A percentile compares a stretch with the other conserved stretches of the same genome.
Evolutionary conservation across 2,329 filamentous ascomycete species (phyloP).

Genomic region (Aspergillus carbonarius): DNA sequence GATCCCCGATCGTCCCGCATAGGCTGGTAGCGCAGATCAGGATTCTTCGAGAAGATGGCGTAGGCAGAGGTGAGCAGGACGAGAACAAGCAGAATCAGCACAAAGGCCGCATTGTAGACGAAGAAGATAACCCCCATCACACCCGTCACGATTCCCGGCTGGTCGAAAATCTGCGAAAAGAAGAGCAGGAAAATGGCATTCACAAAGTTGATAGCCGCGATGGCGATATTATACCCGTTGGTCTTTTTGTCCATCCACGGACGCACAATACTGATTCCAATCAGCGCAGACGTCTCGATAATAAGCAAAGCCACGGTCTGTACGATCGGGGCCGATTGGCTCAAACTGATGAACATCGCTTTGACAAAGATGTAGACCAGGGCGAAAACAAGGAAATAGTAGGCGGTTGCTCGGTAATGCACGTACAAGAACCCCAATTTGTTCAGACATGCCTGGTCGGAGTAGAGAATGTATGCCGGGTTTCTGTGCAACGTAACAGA

Average conservation of each 20-base stretch:
- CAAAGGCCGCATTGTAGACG: conserved; percentile 79
- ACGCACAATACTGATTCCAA: conserved; percentile 74
- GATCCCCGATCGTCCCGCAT: conserved; percentile 94
- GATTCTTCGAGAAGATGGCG: conserved; percentile 85
- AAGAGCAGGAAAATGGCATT: conserved; percentile 85
- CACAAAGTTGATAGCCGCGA: conserved; percentile 83
- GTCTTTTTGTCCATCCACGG: conserved; percentile 99
- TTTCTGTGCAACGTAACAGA: conserved; percentile 90
- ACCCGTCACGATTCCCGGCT: conserved; percentile 78
- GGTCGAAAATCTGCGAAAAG: conserved; percentile 81
- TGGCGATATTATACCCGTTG: conserved; percentile 92
- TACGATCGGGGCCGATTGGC: conserved; percentile 65
- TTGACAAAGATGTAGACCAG: conserved; percentile 78
- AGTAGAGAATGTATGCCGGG: conserved; percentile 93
- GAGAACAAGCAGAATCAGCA: conserved; percentile 77
- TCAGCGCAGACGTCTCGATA: conserved; percentile 74
- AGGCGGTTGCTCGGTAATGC: conserved; percentile 90
- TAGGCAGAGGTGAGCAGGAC: conserved; percentile 73
- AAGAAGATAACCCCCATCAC: conserved; percentile 88
- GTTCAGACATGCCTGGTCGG: conserved; percentile 84
- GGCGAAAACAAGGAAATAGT: conserved; percentile 85
- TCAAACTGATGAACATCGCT: conserved; percentile 80
- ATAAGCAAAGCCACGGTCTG: conserved; percentile 82
- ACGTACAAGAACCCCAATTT: conserved; percentile 98
- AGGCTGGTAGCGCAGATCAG: conserved; percentile 87